Percentiles rank a stretch among this genome's conserved stretches.
Conservation (phyloP, 805 yeast species). For the Yarrowia divulgata region DNA sequence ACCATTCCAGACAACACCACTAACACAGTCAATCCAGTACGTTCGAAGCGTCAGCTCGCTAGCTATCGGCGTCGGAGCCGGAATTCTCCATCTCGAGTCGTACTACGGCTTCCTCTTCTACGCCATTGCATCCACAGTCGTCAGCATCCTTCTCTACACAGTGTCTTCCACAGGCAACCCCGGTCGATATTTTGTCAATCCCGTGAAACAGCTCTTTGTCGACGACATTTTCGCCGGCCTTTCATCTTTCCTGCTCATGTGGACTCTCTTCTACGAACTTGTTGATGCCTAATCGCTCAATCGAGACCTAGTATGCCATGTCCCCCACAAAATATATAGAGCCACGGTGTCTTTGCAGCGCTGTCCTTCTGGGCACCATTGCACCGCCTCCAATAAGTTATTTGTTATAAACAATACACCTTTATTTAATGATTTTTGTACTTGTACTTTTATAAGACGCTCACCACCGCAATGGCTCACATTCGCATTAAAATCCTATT, state of each 20-base stretch:
- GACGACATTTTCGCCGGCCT: constrained; percentile 58
- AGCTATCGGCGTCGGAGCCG: constrained; percentile 61
- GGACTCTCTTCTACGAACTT: constrained; percentile 63
- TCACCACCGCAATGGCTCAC: no score
- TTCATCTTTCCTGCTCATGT: constrained; percentile 62
- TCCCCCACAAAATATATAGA: neutral
- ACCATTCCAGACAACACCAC: neutral
- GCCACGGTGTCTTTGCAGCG: neutral
- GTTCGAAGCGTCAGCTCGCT: constrained; percentile 60
- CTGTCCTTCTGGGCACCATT: neutral
- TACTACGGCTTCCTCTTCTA: constrained; percentile 58
- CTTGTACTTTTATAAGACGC: neutral
- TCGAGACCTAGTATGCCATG: neutral
- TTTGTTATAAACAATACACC: constrained; percentile 10
- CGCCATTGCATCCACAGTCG: constrained; percentile 50
- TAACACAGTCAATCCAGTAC: constrained; percentile 42
- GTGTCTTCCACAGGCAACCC: constrained; percentile 52
- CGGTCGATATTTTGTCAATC: constrained; percentile 52
- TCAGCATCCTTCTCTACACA: constrained; percentile 50
- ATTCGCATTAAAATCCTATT: constrained; percentile 3
- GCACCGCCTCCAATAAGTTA: constrained; percentile 9
- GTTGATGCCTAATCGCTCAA: constrained; percentile 48
- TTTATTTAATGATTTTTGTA: constrained; percentile 7
- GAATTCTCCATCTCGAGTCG: constrained; percentile 61
- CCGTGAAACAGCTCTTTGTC: constrained; percentile 54